Base-by-base conservation (phyloP, 2,329 filamentous ascomycete species). In the Zymoseptoria brevis region DNA sequence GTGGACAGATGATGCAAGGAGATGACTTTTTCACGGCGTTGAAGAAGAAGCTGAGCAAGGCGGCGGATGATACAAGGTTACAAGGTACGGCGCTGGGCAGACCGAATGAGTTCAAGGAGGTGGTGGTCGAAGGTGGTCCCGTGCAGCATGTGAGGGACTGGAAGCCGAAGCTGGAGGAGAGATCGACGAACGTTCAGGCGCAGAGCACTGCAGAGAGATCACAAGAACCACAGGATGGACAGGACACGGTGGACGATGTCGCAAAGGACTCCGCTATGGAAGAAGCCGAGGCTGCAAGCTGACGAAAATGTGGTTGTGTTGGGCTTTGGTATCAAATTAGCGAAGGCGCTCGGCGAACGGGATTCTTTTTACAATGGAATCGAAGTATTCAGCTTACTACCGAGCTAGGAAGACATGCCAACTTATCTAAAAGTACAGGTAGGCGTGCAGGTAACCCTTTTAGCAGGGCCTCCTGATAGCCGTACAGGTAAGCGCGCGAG, bases 1-100 rank as follows among this genome's bases (percentile, higher is more conserved):
- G 77, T 73, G 66, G 72, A 1, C 65, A 72, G 58, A 71, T 67
- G 68, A 69, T 68, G 58, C 66, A 76, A 61, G 74, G 74, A 67
- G 77, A 80, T 64, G 78, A 80, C 60, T 80, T 79, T 60, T 61
- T 80, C 55, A 78, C 74, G 19, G 73, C 86, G 4, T 77, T 97
- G 50, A 96, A 96, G 75, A 94, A 92, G 76, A 96, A 95, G 71
- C 89, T 96, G 73, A 91, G 87, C 76, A 95, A 94, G 68, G 89
- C 88, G 22, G 66, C 63, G 8, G 90, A 95, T 69, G 91, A 96
- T 69, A 87, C 87, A 8, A 87, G 93, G 68, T 96, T 90, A 73
- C 84, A 87, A 66, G 90, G 90, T 29, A 96, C 93, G 0, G 82
- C 94, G 0, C 79, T 97, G 9, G 93, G 93, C 3, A 86, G 86